Base-by-base conservation (phyloP, 148 eudicot genomes). In the Dysphania ambrosioides region DNA sequence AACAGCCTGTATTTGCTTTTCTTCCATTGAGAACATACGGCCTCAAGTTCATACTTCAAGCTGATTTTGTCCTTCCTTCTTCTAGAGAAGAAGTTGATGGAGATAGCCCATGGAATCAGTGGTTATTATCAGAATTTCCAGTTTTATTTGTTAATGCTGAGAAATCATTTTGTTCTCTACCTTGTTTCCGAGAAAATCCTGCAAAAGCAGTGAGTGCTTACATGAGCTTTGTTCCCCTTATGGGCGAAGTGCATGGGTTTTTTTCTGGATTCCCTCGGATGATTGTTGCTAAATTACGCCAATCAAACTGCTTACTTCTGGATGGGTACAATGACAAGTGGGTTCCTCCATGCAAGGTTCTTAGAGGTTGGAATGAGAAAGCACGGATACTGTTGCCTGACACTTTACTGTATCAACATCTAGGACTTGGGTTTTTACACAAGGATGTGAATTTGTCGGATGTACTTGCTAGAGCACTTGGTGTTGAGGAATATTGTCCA, bases 51-150 rank as follows among this genome's bases (percentile, higher is more conserved):
- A 95, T 95, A 65, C 82, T 95, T 63, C 99, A 95, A 82, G 99
- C 93, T 70, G 99, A 95, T 86, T 95, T 95, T 89, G 90, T 92
- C 81, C 95, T 95, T 79, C 96, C 99, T 73, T 95, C 97, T 51
- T 95, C 99, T 72, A 87, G 99, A 84, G 99, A 95, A 84, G 99
- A 92, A 75, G 97, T 95, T 82, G 97, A 92, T 78, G 97, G 91
- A 59, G 91, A 92, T 82, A 95, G 90, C 81, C 92, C 94, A 27
- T 95, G 99, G 99, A 95, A 95, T 73, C 99, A 95, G 75, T 92
- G 97, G 97, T 84, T 95, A 71, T 71, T 95, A 69, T 88, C 99
- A 57, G 91, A 88, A 74, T 88, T 90, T 76, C 99, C 99, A 71
- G 85, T 64, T 64, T 87, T 95, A 61, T 90, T 95, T 88, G 90